Base-by-base conservation (phyloP, 176 grass and related monocot genomes). In the Cenchrus purpureus region DNA sequence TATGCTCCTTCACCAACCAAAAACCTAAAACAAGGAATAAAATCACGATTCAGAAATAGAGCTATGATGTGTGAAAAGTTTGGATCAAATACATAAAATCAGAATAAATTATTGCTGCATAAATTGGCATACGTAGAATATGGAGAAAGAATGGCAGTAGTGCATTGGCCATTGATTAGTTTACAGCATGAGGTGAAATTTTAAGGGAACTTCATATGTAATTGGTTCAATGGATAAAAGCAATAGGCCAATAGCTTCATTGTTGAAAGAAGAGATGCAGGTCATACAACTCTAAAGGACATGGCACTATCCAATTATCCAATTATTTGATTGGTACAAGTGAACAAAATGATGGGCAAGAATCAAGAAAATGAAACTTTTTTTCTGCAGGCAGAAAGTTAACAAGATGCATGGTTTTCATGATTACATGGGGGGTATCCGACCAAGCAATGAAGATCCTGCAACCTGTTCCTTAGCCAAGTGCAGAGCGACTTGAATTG, bases 361-460 rank as follows among this genome's bases (percentile, higher is more conserved):
- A 81, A 84, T n/a, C 43, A 62, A 76, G 56, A 49, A 71, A 73
- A 83, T 50, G 15, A 55, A 78, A 53, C 7, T 12, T n/a, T 45
- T 43, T 34, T 48, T 4, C 4, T n/a, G 46, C 16, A 86, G 76
- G 8, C 8, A 43, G 52, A 82, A 67, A 4, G 0, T 83, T 58
- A 12, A 79, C 68, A 83, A 79, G 65, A 79, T 19, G 0, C 20
- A 83, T 44, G n/a, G 52, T 37, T 78, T 79, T 65, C 34, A 65
- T 56, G 34, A 87, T 92, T 98, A 98, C 96, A 98, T 95, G n/a
- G 96, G 96, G 82, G 93, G 93, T 94, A 98, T 95, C 79, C 93
- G 93, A 82, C 93, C 96, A 93, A 98, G 91, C 73, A 95, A 69
- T 68, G 89, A 86, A 17, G 89, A 76, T 60, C 91, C 93, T 31